Conservation (phyloP, 495 filamentous ascomycete genomes). For the Mytilinidion resinicola region DNA sequence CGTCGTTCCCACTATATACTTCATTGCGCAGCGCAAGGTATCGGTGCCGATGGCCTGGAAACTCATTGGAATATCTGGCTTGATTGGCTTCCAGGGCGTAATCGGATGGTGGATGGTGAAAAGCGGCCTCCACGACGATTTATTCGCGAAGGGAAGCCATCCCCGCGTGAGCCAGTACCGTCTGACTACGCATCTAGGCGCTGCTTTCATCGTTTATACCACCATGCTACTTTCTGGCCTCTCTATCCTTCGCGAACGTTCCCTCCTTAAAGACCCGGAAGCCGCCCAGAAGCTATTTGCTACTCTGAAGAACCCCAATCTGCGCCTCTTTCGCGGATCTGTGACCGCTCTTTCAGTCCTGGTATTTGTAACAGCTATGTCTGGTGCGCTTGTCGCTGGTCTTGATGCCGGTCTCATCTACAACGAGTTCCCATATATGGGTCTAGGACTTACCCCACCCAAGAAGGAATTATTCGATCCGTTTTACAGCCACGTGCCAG, state of each 20-base stretch:
- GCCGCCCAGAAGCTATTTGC: constrained; percentile 49
- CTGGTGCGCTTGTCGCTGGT: constrained; percentile 87
- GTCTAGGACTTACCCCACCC: constrained; percentile 71
- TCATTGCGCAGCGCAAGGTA: constrained; percentile 74
- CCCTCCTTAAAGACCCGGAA: constrained; percentile 53
- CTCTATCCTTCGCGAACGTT: constrained; percentile 66
- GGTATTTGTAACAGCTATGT: constrained; percentile 85
- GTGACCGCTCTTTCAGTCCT: constrained; percentile 66
- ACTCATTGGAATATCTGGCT: constrained; percentile 72
- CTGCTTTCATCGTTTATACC: constrained; percentile 83
- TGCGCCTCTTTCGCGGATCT: constrained; percentile 66
- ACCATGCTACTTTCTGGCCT: constrained; percentile 94
- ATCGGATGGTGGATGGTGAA: constrained; percentile 99
- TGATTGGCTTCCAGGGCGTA: constrained; percentile 93
- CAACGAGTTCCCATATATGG: constrained; percentile 97
- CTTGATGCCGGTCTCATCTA: constrained; percentile 96
- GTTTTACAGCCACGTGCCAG: constrained; percentile 76
- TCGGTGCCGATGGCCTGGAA: constrained; percentile 66
- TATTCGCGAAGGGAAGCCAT: constrained; percentile 84
- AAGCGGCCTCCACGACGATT: constrained; percentile 85
- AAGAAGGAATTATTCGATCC: constrained; percentile 71
- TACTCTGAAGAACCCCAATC: constrained; percentile 54
- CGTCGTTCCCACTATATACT: constrained; percentile 79
- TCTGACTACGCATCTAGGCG: constrained; percentile 78
- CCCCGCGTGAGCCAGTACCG: constrained; percentile 93